Evolutionary conservation across 2,329 filamentous ascomycete genomes (phyloP).

Genomic region (Talaromyces rugulosus): DNA sequence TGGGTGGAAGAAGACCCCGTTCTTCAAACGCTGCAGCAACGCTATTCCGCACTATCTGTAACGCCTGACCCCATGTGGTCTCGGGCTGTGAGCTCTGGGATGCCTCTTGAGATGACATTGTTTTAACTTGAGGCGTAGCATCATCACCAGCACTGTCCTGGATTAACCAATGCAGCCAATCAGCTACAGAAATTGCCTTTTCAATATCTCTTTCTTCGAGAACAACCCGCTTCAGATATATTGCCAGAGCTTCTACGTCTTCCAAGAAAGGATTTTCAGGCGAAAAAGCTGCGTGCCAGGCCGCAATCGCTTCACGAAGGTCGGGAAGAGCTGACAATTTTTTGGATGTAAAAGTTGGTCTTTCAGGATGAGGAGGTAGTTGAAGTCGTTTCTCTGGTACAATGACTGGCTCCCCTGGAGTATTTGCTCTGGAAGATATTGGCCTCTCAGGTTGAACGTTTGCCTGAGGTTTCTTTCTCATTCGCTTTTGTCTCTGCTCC

Average conservation of each 20-base stretch:
- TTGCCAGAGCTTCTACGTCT: slow-evolving; percentile 70
- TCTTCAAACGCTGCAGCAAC: slow-evolving; percentile 41
- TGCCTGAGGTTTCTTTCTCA: slow-evolving; percentile 51
- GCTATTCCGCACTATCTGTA: slow-evolving; percentile 37
- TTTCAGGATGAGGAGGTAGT: slow-evolving; percentile 47
- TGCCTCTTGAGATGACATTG: neutral
- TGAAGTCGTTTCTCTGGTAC: slow-evolving; percentile 23
- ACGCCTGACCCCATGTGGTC: slow-evolving; percentile 31
- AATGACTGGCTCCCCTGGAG: slow-evolving; percentile 12
- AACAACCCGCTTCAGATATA: slow-evolving; percentile 70
- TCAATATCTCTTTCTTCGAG: slow-evolving; percentile 70
- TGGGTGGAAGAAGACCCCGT: slow-evolving; percentile 44
- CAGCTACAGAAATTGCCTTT: slow-evolving; percentile 66
- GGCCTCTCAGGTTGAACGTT: slow-evolving; percentile 13
- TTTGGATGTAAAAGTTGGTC: slow-evolving; percentile 59
- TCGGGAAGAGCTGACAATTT: slow-evolving; percentile 56
- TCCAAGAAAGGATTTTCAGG: slow-evolving; percentile 71
- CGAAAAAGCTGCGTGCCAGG: slow-evolving; percentile 71
- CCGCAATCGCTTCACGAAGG: slow-evolving; percentile 67
- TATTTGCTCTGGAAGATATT: slow-evolving; percentile 15
- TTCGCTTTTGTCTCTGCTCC: slow-evolving; percentile 62
- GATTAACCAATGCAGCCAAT: slow-evolving; percentile 54
- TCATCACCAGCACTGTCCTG: slow-evolving; percentile 34
- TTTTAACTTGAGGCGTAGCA: slow-evolving; percentile 16
- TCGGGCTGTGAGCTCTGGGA: slow-evolving; percentile 16